phyloP scores from a whole-genome alignment of 441 rosid genomes.

The Pelargonium exstipulatum region DNA sequence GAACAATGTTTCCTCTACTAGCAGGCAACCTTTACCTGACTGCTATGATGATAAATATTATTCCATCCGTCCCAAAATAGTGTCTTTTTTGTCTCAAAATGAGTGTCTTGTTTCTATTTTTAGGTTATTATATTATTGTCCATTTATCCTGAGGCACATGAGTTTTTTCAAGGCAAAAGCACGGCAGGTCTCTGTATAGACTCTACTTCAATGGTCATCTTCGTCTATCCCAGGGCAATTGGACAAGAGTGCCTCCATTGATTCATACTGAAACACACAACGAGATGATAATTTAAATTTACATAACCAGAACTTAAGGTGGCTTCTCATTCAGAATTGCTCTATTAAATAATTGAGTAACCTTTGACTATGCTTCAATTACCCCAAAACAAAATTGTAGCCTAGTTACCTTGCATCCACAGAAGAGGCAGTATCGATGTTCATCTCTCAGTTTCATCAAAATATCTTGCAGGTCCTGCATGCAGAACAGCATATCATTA shows the following conservation, averaged over 20 bases:
- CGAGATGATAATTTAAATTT: constrained; percentile 10
- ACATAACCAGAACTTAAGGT: constrained; percentile 9
- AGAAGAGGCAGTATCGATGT: constrained; percentile 68
- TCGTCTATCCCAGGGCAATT: constrained; percentile 78
- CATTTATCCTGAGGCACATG: too few species aligned
- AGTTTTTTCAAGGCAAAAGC: neutral
- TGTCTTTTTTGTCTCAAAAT: too few species aligned
- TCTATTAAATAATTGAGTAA: neutral
- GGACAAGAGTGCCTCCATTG: constrained; percentile 60
- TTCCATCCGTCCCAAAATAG: too few species aligned
- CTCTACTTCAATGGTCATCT: constrained; percentile 61
- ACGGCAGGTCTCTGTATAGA: neutral
- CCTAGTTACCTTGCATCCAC: constrained; percentile 64
- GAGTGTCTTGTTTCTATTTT: too few species aligned
- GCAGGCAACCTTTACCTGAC: too few species aligned
- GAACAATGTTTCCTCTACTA: too few species aligned
- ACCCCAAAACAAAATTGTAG: neutral
- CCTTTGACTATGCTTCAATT: neutral
- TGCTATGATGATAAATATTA: too few species aligned
- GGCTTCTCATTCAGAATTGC: neutral
- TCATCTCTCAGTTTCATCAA: constrained; percentile 75
- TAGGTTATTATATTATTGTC: too few species aligned
- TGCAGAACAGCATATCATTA: constrained; percentile 19
- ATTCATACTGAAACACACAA: constrained; percentile 58
- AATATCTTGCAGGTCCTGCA: constrained; percentile 74